phyloP scores from a whole-genome alignment of 2,329 filamentous ascomycete species.

The Zymoseptoria ardabiliae region DNA sequence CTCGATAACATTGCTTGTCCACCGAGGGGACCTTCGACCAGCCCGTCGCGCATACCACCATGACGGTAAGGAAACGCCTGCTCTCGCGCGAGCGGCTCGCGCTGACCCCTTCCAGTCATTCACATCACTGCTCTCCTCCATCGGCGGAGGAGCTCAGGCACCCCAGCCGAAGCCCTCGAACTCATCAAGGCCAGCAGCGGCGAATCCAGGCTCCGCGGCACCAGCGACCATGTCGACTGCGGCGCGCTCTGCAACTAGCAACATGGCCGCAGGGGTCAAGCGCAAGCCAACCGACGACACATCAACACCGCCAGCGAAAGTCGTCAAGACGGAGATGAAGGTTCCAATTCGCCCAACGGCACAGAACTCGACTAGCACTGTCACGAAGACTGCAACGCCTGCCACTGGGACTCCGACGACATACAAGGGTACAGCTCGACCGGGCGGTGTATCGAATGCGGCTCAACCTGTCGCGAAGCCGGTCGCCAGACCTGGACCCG shows the following conservation, averaged over 20 bases:
- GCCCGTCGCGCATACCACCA: background rate
- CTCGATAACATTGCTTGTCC: background rate
- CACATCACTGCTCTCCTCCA: slow-evolving; percentile 24
- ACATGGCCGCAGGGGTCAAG: slow-evolving; percentile 27
- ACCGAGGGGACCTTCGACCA: background rate
- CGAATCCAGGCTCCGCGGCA: slow-evolving; percentile 8
- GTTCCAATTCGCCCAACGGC: slow-evolving; percentile 21
- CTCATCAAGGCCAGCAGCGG: slow-evolving; percentile 12
- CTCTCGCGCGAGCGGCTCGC: slow-evolving; percentile 14
- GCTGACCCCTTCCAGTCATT: slow-evolving; percentile 21
- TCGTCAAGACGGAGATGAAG: slow-evolving; percentile 23
- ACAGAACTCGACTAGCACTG: slow-evolving; percentile 2
- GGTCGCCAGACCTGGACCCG: slow-evolving; percentile 2
- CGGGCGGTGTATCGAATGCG: background rate
- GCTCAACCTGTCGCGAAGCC: slow-evolving; percentile 8
- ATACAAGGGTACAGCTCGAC: slow-evolving; percentile 11
- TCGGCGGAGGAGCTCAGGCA: slow-evolving; percentile 20
- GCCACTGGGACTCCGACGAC: slow-evolving; percentile 4
- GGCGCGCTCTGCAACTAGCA: slow-evolving; percentile 16
- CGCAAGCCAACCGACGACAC: slow-evolving; percentile 33
- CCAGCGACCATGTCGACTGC: slow-evolving; percentile 13
- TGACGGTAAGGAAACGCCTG: background rate
- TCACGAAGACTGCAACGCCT: slow-evolving; percentile 20
- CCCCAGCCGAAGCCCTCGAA: slow-evolving; percentile 12
- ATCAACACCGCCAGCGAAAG: slow-evolving; percentile 28